phyloP scores from a whole-genome alignment of 129 eudicot species.

The Arctium minus region DNA sequence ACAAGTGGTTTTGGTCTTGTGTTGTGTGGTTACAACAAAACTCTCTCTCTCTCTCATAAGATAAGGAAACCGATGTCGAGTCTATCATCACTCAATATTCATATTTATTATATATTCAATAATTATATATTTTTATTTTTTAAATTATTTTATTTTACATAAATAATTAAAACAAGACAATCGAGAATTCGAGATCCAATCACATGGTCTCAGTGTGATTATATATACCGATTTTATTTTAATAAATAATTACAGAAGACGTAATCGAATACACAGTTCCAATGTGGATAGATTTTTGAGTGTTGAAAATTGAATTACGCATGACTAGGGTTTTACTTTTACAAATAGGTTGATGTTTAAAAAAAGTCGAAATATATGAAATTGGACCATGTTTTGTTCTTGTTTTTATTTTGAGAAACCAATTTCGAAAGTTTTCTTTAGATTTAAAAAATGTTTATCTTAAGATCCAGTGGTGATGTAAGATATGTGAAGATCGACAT shows the following conservation, averaged over 20 bases:
- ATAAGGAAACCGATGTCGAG: slow-evolving; percentile 30
- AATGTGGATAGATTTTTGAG: neutral
- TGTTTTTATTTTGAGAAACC: neutral
- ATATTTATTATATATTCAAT: neutral
- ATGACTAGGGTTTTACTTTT: neutral
- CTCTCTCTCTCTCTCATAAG: slow-evolving; percentile 1
- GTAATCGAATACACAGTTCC: neutral
- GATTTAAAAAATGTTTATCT: neutral
- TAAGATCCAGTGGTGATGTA: too few species aligned
- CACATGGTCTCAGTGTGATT: neutral
- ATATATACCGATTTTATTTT: neutral
- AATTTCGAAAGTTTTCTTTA: neutral
- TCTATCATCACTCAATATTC: slow-evolving; percentile 24
- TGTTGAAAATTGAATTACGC: neutral
- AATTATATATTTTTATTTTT: too few species aligned
- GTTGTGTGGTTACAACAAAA: slow-evolving; percentile 30
- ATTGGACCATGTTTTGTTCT: too few species aligned
- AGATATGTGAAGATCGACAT: neutral
- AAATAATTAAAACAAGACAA: neutral
- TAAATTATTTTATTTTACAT: too few species aligned
- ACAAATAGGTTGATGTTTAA: neutral
- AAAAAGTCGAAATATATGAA: neutral
- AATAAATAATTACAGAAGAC: neutral
- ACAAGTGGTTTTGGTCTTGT: slow-evolving; percentile 18
- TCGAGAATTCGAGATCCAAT: neutral